Evolutionary conservation across 805 yeast species (phyloP), one percentile per base, ranked within the genome.

Genomic region (Lipomyces anomalus): DNA sequence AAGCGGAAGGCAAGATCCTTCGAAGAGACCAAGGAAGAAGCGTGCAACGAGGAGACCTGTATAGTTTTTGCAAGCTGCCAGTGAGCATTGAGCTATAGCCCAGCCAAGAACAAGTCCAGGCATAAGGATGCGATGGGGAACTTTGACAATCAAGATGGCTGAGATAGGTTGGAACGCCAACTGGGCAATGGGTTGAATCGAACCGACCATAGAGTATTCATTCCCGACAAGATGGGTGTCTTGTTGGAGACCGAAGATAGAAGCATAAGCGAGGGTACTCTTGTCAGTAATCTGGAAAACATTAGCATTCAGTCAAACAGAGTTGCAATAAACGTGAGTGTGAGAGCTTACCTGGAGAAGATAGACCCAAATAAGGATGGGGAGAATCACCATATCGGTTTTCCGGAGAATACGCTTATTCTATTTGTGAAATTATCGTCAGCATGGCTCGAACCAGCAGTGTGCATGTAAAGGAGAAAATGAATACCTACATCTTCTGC

Each of bases 1-100:
- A 0, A 80, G 79, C 1, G 80, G 79, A 32, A 33, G 76, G 40
- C 77, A 68, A n/a, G n/a, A n/a, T n/a, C n/a, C n/a, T n/a, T n/a
- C n/a, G n/a, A n/a, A n/a, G n/a, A n/a, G n/a, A n/a, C n/a, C n/a
- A n/a, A n/a, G n/a, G n/a, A n/a, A n/a, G n/a, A n/a, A n/a, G n/a
- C n/a, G n/a, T n/a, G n/a, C n/a, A n/a, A n/a, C 63, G 65, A 72
- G 63, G 16, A 75, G 65, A 4, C 70, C 65, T 4, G 70, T 69
- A 56, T 68, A 72, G n/a, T 66, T 53, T 37, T 70, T 63, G 13
- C 68, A 65, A 3, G 70, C 68, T 47, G 69, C 78, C 20, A 76
- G 43, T 16, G 42, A 39, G 20, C 67, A 59, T n/a, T 69, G 66
- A 4, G 72, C 60, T 1, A 67, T 44, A 7, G 78, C 78, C 79